Base-by-base conservation (phyloP, 495 filamentous ascomycete genomes). In the Pyrenopolyporus hunteri region DNA sequence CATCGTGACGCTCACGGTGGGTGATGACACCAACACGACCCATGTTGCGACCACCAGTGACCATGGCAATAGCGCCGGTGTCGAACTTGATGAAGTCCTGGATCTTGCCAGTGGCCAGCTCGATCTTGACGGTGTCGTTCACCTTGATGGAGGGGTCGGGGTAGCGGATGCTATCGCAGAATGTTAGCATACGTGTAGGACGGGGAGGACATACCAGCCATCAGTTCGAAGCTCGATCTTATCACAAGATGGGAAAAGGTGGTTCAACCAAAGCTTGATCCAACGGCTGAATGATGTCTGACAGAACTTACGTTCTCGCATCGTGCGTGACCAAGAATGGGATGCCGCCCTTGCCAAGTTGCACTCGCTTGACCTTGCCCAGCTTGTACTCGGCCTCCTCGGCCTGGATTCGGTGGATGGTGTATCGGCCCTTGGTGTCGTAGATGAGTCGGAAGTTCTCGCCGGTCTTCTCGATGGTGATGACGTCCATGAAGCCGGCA, bases 241-340 rank as follows among this genome's bases (percentile, higher is more conserved):
- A 46, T 53, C 64, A 62, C 51, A 54, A 54, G 35, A 53, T 63
- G 44, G 62, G 46, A 59, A 67, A 70, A 62, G 65, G 70, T 71
- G 69, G 69, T 71, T 88, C 87, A 81, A 86, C 90, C 89, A 92
- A 93, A 93, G 83, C 89, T 93, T 94, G 91, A 89, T 92, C 92
- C 91, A 95, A 96, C 92, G 92, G 87, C 92, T 96, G 92, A 96
- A 88, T 90, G 92, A 93, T 89, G 85, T 88, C 83, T 85, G 87
- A 85, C 80, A 89, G 83, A 86, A 86, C 93, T 94, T 82, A 97
- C 93, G 95, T 98, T 90, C 94, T 87, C 82, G 95, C 94, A 91
- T 98, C 94, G 87, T 98, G 95, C 91, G 95, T 98, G 89, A 98
- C 94, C 90, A 97, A 96, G 91, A 96, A 98, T 90, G 94, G 94